These are phyloP conservation scores for Fusarium miscanthi DNA, from an alignment of 2,329 filamentous ascomycete species.

Conservation along the genomic window DNA sequence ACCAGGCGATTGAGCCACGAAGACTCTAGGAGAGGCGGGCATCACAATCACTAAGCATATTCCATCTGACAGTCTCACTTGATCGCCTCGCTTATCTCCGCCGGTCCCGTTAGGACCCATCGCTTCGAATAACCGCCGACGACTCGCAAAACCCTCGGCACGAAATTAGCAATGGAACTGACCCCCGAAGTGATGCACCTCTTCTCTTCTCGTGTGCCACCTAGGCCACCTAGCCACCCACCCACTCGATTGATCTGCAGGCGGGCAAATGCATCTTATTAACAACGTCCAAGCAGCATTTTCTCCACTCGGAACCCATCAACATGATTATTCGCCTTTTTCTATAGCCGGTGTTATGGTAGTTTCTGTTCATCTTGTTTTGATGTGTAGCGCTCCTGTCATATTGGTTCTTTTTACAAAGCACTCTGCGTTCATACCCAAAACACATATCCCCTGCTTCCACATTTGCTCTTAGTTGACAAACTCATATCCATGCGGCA, in stretches of 20 bases:
- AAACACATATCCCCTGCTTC: not conserved
- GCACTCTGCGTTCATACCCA: not conserved
- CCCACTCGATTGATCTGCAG: slow-evolving; percentile 42
- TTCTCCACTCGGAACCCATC: slow-evolving; percentile 38
- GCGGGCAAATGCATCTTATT: slow-evolving; percentile 35
- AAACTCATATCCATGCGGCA: not conserved
- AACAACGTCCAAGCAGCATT: slow-evolving; percentile 36
- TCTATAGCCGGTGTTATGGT: slow-evolving; percentile 3
- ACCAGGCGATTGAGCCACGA: not conserved
- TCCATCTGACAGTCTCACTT: slow-evolving; percentile 22
- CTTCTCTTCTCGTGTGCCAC: slow-evolving; percentile 39
- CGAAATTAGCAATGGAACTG: slow-evolving; percentile 24
- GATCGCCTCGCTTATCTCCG: slow-evolving; percentile 39
- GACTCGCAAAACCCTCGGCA: slow-evolving; percentile 23
- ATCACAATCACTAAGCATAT: not conserved
- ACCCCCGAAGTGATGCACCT: slow-evolving; percentile 33
- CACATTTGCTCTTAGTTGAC: not conserved
- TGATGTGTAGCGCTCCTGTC: slow-evolving; percentile 5
- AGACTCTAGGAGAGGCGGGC: not conserved
- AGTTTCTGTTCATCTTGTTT: slow-evolving; percentile 17
- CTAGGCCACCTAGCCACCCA: slow-evolving; percentile 37
- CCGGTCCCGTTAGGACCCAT: slow-evolving; percentile 10
- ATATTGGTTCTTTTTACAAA: not conserved
- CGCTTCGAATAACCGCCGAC: slow-evolving; percentile 23
- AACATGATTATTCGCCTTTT: slow-evolving; percentile 32